A percentile compares a stretch with the other conserved stretches of the same genome.
Conservation (phyloP, 148 eudicot genomes). For the Simmondsia chinensis region DNA sequence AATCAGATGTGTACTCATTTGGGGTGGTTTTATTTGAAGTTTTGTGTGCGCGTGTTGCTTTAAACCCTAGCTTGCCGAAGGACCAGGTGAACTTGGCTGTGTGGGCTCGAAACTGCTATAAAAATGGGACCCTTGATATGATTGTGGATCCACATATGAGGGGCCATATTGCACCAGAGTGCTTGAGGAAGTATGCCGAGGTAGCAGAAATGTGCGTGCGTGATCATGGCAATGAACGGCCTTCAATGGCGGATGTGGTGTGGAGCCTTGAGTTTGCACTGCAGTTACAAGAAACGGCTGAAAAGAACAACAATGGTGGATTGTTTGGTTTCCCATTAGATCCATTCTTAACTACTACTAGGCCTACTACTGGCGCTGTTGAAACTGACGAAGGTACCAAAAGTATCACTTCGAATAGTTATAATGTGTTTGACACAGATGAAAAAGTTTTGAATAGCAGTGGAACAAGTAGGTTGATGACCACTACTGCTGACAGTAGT, state of each 20-base stretch:
- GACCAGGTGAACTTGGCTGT: slow-evolving; percentile 32
- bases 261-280: slow-evolving; percentile 32
- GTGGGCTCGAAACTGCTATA: slow-evolving; percentile 21
- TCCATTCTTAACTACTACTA: not conserved
- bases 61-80: slow-evolving; percentile 9
- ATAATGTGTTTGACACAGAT: not conserved
- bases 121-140: slow-evolving; percentile 16
- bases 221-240: slow-evolving; percentile 22
- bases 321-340: not conserved
- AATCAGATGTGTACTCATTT: slow-evolving; percentile 43
- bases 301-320: not conserved
- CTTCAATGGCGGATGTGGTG: slow-evolving; percentile 34
- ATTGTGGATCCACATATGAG: slow-evolving; percentile 31
- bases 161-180: slow-evolving; percentile 27
- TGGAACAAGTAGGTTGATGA: not conserved
- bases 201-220: slow-evolving; percentile 24
- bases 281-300: slow-evolving; percentile 26
- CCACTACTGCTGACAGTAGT: not conserved
- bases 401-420: not conserved
- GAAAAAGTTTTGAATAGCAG: not conserved
- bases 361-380: not conserved
- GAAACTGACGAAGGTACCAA: no score
- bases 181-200: slow-evolving; percentile 32
- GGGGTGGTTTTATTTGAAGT: slow-evolving; percentile 49
- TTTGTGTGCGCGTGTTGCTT: slow-evolving; percentile 30